phyloP scores from a whole-genome alignment of 2,329 filamentous ascomycete genomes.

The Ophiostoma ips region DNA sequence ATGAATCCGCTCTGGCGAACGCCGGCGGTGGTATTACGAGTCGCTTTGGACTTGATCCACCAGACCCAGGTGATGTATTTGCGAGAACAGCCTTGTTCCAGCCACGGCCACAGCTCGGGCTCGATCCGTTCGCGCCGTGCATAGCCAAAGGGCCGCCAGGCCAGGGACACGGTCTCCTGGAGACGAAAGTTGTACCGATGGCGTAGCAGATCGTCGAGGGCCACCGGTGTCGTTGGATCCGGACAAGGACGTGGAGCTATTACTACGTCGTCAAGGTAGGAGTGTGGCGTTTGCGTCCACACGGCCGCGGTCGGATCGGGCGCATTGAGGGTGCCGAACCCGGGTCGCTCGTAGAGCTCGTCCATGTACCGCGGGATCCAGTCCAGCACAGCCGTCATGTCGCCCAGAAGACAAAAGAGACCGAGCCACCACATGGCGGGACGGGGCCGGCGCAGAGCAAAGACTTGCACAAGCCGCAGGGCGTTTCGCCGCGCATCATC shows the following conservation, averaged over 20 bases:
- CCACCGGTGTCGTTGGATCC: too few species aligned
- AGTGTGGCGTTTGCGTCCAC: too few species aligned
- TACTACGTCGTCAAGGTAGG: too few species aligned
- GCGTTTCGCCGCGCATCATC: constrained; percentile 14
- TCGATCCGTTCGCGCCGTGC: constrained; percentile 1
- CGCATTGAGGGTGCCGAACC: too few species aligned
- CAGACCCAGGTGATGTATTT: constrained; percentile 5
- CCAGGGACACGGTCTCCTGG: background rate
- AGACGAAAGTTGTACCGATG: constrained; percentile 2
- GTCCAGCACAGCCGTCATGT: constrained; percentile 14
- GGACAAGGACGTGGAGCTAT: too few species aligned
- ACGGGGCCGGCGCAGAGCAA: constrained; percentile 17
- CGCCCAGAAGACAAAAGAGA: constrained; percentile 17
- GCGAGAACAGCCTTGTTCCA: background rate
- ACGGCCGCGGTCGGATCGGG: too few species aligned
- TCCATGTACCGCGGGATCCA: background rate
- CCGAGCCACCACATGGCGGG: constrained; percentile 20
- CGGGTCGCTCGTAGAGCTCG: too few species aligned
- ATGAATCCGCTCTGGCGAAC: too few species aligned
- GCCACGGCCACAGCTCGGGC: constrained; percentile 7
- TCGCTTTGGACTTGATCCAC: constrained; percentile 2
- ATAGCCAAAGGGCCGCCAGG: constrained; percentile 4
- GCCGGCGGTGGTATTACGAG: too few species aligned
- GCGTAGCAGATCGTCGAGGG: too few species aligned
- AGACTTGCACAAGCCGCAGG: constrained; percentile 16